A percentile compares a stretch with the other conserved stretches of the same genome.
Evolutionary conservation across 106 monocot genomes (phyloP).

Genomic region (Allium cepa): DNA sequence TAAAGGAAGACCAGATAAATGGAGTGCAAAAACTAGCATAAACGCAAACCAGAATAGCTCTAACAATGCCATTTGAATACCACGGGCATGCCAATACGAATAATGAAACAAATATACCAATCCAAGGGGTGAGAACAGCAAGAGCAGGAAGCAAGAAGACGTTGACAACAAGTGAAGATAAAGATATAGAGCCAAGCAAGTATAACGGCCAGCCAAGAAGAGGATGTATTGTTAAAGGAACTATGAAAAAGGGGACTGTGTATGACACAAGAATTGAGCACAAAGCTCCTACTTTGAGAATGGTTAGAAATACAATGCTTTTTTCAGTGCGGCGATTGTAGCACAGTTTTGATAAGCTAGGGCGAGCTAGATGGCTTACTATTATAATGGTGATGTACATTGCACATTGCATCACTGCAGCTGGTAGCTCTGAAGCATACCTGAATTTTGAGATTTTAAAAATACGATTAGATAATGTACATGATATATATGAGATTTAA

Average conservation of each 20-base stretch:
- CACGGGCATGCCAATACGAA: slow-evolving; percentile 58
- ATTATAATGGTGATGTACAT: slow-evolving; percentile 51
- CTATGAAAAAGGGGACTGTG: slow-evolving; percentile 57
- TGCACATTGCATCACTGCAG: slow-evolving; percentile 38
- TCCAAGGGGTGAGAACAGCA: slow-evolving; percentile 37
- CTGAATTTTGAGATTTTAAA: slow-evolving; percentile 9
- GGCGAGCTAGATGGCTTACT: slow-evolving; percentile 40
- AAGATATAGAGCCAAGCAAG: slow-evolving; percentile 38
- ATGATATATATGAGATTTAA: neutral
- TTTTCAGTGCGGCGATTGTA: slow-evolving; percentile 58
- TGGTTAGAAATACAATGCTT: slow-evolving; percentile 24
- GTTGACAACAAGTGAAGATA: slow-evolving; percentile 43
- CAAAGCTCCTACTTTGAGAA: slow-evolving; percentile 30
- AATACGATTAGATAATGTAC: neutral
- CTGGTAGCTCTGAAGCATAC: slow-evolving; percentile 49
- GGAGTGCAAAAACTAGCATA: slow-evolving; percentile 46
- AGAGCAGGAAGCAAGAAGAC: slow-evolving; percentile 44
- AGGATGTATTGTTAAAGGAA: slow-evolving; percentile 66
- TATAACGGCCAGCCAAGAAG: slow-evolving; percentile 65
- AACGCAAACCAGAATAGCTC: slow-evolving; percentile 36
- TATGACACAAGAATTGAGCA: slow-evolving; percentile 55
- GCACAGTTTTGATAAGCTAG: slow-evolving; percentile 60
- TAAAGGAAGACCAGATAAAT: slow-evolving; percentile 38
- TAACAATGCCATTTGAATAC: slow-evolving; percentile 52
- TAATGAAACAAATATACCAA: slow-evolving; percentile 30